Conservation (phyloP, 345 rosid genomes). For the Populus alba region DNA sequence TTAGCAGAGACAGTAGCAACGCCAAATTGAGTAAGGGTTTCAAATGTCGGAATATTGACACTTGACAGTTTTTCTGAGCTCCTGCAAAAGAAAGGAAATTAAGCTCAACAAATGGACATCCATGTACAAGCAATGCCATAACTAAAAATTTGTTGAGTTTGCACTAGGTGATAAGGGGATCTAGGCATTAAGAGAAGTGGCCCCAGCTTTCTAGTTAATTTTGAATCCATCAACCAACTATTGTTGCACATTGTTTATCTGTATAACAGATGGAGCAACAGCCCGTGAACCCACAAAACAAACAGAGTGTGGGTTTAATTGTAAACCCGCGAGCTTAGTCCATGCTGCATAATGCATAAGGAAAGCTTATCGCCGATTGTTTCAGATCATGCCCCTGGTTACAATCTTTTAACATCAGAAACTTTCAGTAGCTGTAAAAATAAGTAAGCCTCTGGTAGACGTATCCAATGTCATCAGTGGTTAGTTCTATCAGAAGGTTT, state of each 20-base stretch:
- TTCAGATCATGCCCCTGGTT: not conserved
- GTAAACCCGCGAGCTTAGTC: not conserved
- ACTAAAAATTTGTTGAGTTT: not conserved
- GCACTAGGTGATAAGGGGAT: not conserved
- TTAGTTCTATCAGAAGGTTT: slow-evolving; percentile 73
- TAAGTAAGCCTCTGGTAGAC: slow-evolving; percentile 67
- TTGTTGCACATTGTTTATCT: not conserved
- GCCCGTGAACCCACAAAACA: not conserved
- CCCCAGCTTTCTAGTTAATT: not conserved
- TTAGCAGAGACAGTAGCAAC: slow-evolving; percentile 63
- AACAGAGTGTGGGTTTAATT: not conserved
- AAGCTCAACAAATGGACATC: not conserved
- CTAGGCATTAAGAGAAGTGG: not conserved
- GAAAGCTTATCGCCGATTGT: not conserved
- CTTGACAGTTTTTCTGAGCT: slow-evolving; percentile 85
- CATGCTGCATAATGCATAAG: not conserved
- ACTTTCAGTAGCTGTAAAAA: not conserved
- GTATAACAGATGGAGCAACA: not conserved
- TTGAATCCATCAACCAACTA: too few relatives aligned
- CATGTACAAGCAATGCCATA: not conserved
- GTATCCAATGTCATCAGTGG: slow-evolving; percentile 93
- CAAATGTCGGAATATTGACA: slow-evolving; percentile 73
- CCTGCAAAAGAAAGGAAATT: slow-evolving; percentile 36
- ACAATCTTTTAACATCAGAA: not conserved
- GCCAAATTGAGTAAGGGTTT: slow-evolving; percentile 86